Percentiles rank a stretch among this genome's conserved stretches.
These are phyloP conservation scores for Pseudogymnoascus sp. DNA, from an alignment of 2,329 filamentous ascomycete genomes.

Conservation along the genomic window DNA sequence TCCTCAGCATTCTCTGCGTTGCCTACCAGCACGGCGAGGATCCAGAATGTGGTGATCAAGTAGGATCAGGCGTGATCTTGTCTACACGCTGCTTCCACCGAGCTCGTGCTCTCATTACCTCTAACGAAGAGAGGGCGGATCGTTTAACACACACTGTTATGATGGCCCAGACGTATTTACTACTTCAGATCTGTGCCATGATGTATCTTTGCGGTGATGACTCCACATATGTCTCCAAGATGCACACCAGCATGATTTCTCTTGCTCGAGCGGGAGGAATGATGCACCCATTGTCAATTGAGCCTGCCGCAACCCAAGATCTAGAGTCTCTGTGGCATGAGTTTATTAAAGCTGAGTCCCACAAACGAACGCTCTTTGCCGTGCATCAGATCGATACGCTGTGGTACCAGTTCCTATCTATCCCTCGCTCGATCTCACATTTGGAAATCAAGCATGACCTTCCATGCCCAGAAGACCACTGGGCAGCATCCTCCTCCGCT, in stretches of 20 bases:
- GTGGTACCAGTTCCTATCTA: conserved; percentile 38
- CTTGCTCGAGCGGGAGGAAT: conserved; percentile 32
- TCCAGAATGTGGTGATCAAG: conserved; percentile 27
- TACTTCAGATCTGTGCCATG: conserved; percentile 38
- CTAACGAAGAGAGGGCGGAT: conserved; percentile 18
- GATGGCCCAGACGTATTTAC: conserved; percentile 33
- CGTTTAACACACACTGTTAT: conserved; percentile 21
- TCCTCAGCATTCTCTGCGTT: conserved; percentile 34
- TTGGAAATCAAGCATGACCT: conserved; percentile 40
- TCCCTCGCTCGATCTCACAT: conserved; percentile 33
- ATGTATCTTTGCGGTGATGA: conserved; percentile 36
- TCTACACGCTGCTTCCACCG: conserved; percentile 31
- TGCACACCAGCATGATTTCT: conserved; percentile 36
- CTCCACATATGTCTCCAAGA: conserved; percentile 32
- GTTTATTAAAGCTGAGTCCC: conserved; percentile 33
- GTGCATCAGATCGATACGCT: conserved; percentile 38
- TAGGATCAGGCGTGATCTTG: conserved; percentile 25
- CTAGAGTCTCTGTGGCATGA: conserved; percentile 35
- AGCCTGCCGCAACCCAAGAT: conserved; percentile 25
- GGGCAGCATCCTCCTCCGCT: conserved; percentile 32
- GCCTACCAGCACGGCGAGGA: conserved; percentile 35
- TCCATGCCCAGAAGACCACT: conserved; percentile 34
- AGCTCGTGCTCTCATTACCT: conserved; percentile 25
- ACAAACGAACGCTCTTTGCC: conserved; percentile 37
- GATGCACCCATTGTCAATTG: conserved; percentile 29